phyloP scores from a whole-genome alignment of 805 yeast genomes.

The Millerago galiae region DNA sequence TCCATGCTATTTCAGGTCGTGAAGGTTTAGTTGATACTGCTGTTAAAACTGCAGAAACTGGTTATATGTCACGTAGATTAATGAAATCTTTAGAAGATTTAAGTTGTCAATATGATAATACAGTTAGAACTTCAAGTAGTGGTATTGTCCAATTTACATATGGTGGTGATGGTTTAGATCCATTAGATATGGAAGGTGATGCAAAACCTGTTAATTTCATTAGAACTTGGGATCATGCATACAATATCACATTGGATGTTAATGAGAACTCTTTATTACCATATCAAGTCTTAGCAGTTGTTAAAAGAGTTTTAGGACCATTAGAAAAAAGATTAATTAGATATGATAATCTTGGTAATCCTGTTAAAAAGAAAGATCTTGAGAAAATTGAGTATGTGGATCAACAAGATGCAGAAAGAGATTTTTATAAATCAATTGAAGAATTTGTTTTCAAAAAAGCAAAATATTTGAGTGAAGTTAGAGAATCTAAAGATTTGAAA shows the following conservation, averaged over 20 bases:
- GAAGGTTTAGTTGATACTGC: slow-evolving; percentile 99
- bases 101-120: slow-evolving; percentile 86
- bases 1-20: slow-evolving; percentile 99
- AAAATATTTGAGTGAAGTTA: slow-evolving; percentile 42
- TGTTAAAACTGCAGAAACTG: slow-evolving; percentile 98
- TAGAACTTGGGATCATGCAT: slow-evolving; percentile 93
- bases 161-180: slow-evolving; percentile 99
- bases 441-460: slow-evolving; percentile 58
- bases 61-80: slow-evolving; percentile 95
- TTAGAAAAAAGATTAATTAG: slow-evolving; percentile 54
- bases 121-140: slow-evolving; percentile 91
- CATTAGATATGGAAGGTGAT: slow-evolving; percentile 98
- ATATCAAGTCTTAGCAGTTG: slow-evolving; percentile 52
- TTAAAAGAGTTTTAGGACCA: slow-evolving; percentile 53
- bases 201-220: slow-evolving; percentile 91
- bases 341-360: slow-evolving; percentile 65
- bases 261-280: slow-evolving; percentile 58
- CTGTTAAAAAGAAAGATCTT: slow-evolving; percentile 37
- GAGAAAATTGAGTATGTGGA: slow-evolving; percentile 64
- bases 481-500: slow-evolving; percentile 48
- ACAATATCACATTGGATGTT: slow-evolving; percentile 58
- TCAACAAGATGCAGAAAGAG: slow-evolving; percentile 82
- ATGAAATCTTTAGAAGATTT: slow-evolving; percentile 97
- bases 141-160: slow-evolving; percentile 97
- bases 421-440: slow-evolving; percentile 70